Percentiles rank a stretch among this genome's conserved stretches.
phyloP scores from a whole-genome alignment of 768 basidiomycete species.

The Gymnopilus junonius region DNA sequence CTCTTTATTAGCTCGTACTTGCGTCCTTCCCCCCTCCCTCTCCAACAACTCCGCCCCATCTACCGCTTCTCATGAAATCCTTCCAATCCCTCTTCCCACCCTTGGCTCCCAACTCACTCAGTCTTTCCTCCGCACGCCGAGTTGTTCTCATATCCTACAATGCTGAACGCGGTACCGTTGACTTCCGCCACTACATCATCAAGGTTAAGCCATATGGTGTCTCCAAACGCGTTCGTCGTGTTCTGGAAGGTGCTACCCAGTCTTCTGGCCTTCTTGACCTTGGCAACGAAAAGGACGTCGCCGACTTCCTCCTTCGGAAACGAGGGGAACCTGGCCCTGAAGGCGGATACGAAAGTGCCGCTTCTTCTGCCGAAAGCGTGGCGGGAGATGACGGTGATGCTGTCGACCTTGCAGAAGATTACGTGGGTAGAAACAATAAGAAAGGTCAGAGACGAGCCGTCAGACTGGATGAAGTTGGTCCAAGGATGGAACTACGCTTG shows the following conservation, averaged over 20 bases:
- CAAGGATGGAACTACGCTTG: constrained; percentile 89
- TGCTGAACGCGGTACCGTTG: constrained; percentile 81
- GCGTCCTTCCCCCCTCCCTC: constrained; percentile 82
- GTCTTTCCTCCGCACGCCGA: constrained; percentile 88
- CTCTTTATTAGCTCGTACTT: constrained; percentile 75
- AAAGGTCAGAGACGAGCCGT: constrained; percentile 92
- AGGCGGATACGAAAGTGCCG: constrained; percentile 79
- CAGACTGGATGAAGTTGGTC: constrained; percentile 91
- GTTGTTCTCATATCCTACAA: constrained; percentile 95
- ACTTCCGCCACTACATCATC: constrained; percentile 94
- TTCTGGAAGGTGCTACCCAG: constrained; percentile 67
- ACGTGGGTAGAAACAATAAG: constrained; percentile 93
- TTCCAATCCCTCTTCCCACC: constrained; percentile 98
- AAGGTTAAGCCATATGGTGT: constrained; percentile 94
- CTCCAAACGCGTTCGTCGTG: constrained; percentile 85
- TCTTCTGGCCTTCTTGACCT: constrained; percentile 68
- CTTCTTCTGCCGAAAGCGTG: constrained; percentile 79
- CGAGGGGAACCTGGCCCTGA: constrained; percentile 64
- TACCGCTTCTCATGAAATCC: constrained; percentile 91
- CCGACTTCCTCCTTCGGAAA: constrained; percentile 88
- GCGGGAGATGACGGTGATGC: constrained; percentile 88
- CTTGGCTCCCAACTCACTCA: constrained; percentile 78
- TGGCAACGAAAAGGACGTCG: constrained; percentile 90
- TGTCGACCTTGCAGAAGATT: constrained; percentile 88
- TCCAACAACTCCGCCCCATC: constrained; percentile 78